Percentiles rank a stretch among this genome's conserved stretches.
phyloP scores from a whole-genome alignment of 805 yeast genomes.

The Saccharomycopsis malanga region DNA sequence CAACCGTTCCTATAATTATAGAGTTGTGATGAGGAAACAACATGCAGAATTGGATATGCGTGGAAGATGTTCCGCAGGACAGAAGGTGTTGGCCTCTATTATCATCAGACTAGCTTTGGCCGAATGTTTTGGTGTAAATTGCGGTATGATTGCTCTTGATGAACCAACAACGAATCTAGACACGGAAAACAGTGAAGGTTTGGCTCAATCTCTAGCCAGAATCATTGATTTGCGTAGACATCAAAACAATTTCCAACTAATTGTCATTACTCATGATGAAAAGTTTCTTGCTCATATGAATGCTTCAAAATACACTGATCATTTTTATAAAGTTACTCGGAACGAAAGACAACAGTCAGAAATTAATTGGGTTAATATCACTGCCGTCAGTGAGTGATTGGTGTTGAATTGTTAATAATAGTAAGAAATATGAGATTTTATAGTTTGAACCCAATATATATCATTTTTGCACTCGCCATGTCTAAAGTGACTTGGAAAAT shows the following conservation, averaged over 20 bases:
- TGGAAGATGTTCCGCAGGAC: conserved; percentile 98
- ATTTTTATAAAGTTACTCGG: conserved; percentile 74
- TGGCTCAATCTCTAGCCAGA: conserved; percentile 70
- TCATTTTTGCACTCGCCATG: neutral
- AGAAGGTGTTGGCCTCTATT: conserved; percentile 87
- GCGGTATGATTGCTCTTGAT: conserved; percentile 94
- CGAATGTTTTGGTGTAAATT: conserved; percentile 89
- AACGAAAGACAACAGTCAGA: conserved; percentile 76
- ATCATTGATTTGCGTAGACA: conserved; percentile 68
- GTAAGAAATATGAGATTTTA: neutral
- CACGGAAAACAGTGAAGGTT: conserved; percentile 76
- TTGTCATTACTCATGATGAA: conserved; percentile 96
- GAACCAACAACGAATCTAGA: conserved; percentile 98
- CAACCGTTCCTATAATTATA: conserved; percentile 74
- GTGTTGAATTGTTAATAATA: neutral
- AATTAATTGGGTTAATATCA: conserved; percentile 52
- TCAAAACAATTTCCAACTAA: conserved; percentile 87
- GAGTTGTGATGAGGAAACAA: conserved; percentile 92
- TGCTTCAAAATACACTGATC: conserved; percentile 80
- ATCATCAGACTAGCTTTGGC: conserved; percentile 87
- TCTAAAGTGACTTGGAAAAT: too few relatives aligned
- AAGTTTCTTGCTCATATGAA: conserved; percentile 78
- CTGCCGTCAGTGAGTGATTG: conserved; percentile 28
- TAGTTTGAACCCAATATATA: neutral
- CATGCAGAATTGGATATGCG: conserved; percentile 94